phyloP scores from a whole-genome alignment of 139 green algal genomes.

The Picochlorum sp. region DNA sequence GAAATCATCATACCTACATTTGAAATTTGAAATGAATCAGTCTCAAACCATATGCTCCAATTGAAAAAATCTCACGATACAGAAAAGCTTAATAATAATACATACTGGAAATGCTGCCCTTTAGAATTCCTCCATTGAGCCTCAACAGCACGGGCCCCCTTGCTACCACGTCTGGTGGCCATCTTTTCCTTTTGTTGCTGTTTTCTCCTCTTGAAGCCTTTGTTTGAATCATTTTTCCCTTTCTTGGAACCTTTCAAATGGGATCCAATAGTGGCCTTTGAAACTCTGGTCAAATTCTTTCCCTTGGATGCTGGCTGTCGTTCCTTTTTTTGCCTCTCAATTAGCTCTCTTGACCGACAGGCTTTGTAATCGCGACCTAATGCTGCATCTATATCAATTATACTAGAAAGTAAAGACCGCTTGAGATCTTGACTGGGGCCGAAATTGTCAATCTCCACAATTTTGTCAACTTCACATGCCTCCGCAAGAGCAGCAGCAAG shows the following conservation, averaged over 20 bases:
- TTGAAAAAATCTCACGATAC: slow-evolving; percentile 17
- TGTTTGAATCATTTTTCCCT: background rate
- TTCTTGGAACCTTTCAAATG: background rate
- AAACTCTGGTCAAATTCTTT: no score
- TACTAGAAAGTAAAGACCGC: slow-evolving; percentile 2
- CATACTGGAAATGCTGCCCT: background rate
- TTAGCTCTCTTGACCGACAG: no score
- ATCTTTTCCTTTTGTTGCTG: background rate
- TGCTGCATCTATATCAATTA: slow-evolving; percentile 12
- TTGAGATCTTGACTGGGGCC: background rate
- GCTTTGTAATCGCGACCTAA: no score
- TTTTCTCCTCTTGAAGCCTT: background rate
- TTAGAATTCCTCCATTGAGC: slow-evolving; percentile 1
- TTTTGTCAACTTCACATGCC: slow-evolving; percentile 14
- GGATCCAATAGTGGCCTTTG: no score
- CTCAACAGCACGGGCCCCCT: background rate
- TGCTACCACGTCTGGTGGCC: background rate
- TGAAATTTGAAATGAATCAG: no score
- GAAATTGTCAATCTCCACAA: background rate
- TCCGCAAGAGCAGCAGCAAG: slow-evolving; percentile 22
- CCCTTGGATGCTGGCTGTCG: no score
- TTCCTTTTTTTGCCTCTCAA: no score
- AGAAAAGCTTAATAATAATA: background rate
- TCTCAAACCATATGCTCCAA: no score
- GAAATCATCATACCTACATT: no score